These are phyloP conservation scores for Solanum tarijense DNA, from an alignment of 257 asterid species.

Conservation along the genomic window DNA sequence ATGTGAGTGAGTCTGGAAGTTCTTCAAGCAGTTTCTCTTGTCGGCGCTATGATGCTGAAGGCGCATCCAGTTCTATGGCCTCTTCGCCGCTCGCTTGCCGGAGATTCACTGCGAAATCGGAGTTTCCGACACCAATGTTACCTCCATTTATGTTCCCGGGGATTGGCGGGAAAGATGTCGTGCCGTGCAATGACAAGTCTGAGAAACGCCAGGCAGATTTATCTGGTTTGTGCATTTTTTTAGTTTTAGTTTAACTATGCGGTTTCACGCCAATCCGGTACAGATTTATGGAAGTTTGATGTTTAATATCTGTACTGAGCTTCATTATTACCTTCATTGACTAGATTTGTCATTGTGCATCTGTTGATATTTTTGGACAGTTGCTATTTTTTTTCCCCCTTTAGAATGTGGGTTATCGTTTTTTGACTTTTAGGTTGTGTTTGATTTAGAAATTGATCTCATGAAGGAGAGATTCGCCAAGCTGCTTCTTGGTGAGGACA, in stretches of 20 bases:
- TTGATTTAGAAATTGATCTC: slow-evolving; percentile 55
- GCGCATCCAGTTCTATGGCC: slow-evolving; percentile 49
- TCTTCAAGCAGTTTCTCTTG: slow-evolving; percentile 31
- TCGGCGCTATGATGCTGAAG: slow-evolving; percentile 39
- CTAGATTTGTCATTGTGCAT: background rate
- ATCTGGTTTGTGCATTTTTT: slow-evolving; percentile 47
- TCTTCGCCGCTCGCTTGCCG: slow-evolving; percentile 42
- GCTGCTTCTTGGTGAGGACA: slow-evolving; percentile 94
- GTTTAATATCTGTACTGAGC: background rate
- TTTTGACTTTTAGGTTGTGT: background rate
- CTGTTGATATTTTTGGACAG: background rate
- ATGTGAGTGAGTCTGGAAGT: slow-evolving; percentile 87
- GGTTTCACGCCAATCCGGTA: background rate
- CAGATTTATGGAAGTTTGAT: background rate
- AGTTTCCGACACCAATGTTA: slow-evolving; percentile 31
- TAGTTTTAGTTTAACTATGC: background rate
- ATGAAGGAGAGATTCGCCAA: slow-evolving; percentile 94
- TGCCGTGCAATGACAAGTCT: slow-evolving; percentile 53
- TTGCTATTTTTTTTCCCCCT: background rate
- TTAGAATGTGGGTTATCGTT: background rate
- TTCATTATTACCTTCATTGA: background rate
- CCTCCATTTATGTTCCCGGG: slow-evolving; percentile 61
- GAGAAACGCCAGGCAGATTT: slow-evolving; percentile 42
- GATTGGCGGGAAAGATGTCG: slow-evolving; percentile 58
- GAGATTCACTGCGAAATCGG: slow-evolving; percentile 4